Base-by-base conservation (phyloP, 208 protist genomes). In the Trypanosoma lewisi region DNA sequence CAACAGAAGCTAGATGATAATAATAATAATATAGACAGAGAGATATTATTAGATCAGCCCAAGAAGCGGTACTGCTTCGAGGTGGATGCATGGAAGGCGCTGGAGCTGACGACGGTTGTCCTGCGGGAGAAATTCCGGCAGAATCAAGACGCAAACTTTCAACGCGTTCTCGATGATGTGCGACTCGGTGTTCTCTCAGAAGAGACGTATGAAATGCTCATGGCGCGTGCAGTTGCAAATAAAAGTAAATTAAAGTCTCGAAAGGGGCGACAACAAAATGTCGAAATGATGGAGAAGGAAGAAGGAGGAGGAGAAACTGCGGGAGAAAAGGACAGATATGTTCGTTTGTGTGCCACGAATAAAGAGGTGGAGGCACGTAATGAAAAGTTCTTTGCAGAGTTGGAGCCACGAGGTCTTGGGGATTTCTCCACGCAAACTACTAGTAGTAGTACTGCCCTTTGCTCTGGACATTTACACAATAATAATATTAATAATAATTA, bases 261-360 rank as follows among this genome's bases (percentile, higher is more conserved):
- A 30, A 63, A 56, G 31, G n/a, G 36, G 8, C 36, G 52, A 4
- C 7, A 30, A 21, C 4, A 51, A 1, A 49, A 55, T 17, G 33
- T 2, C 11, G 16, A 42, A 53, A 30, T 23, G 21, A 14, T 36
- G 19, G 41, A 59, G 23, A 23, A 17, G 50, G 8, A 41, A 27
- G 41, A 12, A n/a, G 28, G 2, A 31, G 27, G 7, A 14, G 58
- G 21, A n/a, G 63, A n/a, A n/a, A n/a, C n/a, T n/a, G n/a, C n/a
- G n/a, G n/a, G 5, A 14, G 56, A 66, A 11, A 56, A 39, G 6
- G 47, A 52, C 19, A 9, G 27, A 11, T 73, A 68, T 42, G 73
- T 93, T 17, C 82, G 86, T 5, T 56, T 93, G 30, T 93, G 75
- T 54, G 86, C 66, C 19, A 88, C 82, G 7, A 93, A 93, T 72